phyloP scores from a whole-genome alignment of 345 rosid genomes.

The Gossypium arboreum region DNA sequence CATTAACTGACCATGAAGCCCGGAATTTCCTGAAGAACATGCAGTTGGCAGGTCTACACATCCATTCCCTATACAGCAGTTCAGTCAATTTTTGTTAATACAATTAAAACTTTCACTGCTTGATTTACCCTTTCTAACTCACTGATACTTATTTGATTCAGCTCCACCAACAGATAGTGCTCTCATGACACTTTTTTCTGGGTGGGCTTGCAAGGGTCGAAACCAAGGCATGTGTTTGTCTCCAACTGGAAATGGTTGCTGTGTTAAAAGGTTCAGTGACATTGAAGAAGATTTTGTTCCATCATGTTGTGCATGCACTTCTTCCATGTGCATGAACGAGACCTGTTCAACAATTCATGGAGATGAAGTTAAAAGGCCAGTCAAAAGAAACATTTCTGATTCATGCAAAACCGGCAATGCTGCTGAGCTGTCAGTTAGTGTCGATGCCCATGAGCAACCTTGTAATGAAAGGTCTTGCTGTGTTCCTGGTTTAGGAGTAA shows the following conservation, averaged over 20 bases:
- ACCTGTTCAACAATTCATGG: conserved; percentile 24
- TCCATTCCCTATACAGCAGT: not conserved
- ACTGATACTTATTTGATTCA: conserved; percentile 30
- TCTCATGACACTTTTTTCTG: conserved; percentile 77
- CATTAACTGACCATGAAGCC: conserved; percentile 68
- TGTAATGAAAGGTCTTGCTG: conserved; percentile 52
- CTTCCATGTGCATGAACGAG: conserved; percentile 28
- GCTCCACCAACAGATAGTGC: conserved; percentile 69
- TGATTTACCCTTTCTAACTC: conserved; percentile 10
- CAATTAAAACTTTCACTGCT: conserved; percentile 10
- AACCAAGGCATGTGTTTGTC: conserved; percentile 61
- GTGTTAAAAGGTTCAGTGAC: conserved; percentile 45
- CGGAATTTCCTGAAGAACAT: conserved; percentile 62
- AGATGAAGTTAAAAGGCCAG: conserved; percentile 40
- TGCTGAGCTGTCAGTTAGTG: conserved; percentile 26
- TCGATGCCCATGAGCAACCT: conserved; percentile 33
- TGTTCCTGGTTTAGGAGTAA: conserved; percentile 87
- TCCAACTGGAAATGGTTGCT: conserved; percentile 49
- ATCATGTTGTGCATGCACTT: conserved; percentile 44
- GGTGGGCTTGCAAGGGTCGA: conserved; percentile 94
- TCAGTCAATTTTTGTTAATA: not conserved
- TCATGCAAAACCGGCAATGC: conserved; percentile 31
- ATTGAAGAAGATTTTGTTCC: conserved; percentile 49
- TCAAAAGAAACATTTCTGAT: conserved; percentile 36
- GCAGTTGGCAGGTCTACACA: conserved; percentile 63